phyloP scores from a whole-genome alignment of 139 green algal species.

The Chlorella sp. region DNA sequence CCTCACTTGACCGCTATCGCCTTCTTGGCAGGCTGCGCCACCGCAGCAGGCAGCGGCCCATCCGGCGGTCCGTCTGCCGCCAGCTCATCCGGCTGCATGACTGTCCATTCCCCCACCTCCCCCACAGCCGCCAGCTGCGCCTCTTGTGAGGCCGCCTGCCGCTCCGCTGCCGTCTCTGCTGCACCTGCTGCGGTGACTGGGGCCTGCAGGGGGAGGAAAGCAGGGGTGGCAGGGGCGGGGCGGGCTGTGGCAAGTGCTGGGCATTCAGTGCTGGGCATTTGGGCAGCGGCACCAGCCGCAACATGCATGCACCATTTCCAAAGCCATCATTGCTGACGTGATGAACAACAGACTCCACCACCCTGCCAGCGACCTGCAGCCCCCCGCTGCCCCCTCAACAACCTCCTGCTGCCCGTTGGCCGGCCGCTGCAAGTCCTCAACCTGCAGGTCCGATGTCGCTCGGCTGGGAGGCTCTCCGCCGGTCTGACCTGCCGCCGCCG shows the following conservation, averaged over 20 bases:
- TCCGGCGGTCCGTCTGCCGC: not conserved
- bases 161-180: slow-evolving; percentile 15
- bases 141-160: slow-evolving; percentile 7
- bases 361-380: too few species aligned
- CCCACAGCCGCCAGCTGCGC: slow-evolving; percentile 20
- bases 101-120: slow-evolving; percentile 24
- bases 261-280: too few species aligned
- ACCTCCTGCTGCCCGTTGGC: not conserved
- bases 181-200: not conserved
- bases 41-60: not conserved
- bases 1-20: slow-evolving; percentile 28
- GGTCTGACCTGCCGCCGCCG: not conserved
- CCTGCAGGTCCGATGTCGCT: not conserved
- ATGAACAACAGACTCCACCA: too few species aligned
- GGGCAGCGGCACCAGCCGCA: too few species aligned
- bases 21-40: slow-evolving; percentile 6
- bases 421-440: slow-evolving; percentile 5
- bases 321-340: too few species aligned
- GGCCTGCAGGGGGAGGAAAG: not conserved
- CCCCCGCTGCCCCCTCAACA: too few species aligned
- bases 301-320: too few species aligned
- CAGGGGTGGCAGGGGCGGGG: not conserved
- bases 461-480: not conserved
- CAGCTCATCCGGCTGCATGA: not conserved
- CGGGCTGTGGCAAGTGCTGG: not conserved